Base-by-base conservation (phyloP, 768 basidiomycete species). In the Termitomyces sp. region DNA sequence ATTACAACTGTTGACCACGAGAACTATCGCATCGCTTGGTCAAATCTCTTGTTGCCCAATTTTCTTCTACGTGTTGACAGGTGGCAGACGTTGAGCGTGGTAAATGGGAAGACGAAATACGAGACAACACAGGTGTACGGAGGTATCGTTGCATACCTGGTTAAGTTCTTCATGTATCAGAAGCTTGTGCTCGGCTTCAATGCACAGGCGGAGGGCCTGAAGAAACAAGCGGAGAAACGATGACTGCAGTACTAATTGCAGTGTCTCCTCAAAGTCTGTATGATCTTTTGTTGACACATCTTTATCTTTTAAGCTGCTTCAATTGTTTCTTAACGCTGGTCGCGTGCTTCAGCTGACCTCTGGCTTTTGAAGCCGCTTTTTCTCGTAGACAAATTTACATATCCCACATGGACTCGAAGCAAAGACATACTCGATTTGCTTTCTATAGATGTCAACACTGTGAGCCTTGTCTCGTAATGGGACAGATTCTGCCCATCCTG, bases 121-220 rank as follows among this genome's bases (percentile, higher is more conserved):
- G 86, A 89, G 68, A 82, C 79, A 5, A 68, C 77, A 9, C 85
- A 86, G 64, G 83, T 82, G 30, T 89, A 88, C 52, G 68, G 69
- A 18, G 86, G 86, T 0, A 18, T 79, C 2, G 54, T 81, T 11
- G 86, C 85, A 38, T 83, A 86, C 62, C 1, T 83, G 10, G 68
- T 87, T 53, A 75, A 72, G 61, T 70, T 73, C 41, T 74, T 80
- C 54, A 64, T 83, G 14, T 70, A 75, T 14, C 59, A 63, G 14
- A 76, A 79, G 44, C 65, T 88, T 51, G 66, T 67, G 28, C 43
- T 67, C 51, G 81, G 78, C 0, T 83, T 85, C 49, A 60, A 66
- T 8, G 85, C 80, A 1, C 81, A 84, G 73, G 85, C 80, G 0
- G 77, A 81, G 49, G 80, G 75, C 0, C 68, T 89, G 63, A 87